Evolutionary conservation across 2,329 filamentous ascomycete genomes (phyloP).

Genomic region (Colletotrichum caudatum): DNA sequence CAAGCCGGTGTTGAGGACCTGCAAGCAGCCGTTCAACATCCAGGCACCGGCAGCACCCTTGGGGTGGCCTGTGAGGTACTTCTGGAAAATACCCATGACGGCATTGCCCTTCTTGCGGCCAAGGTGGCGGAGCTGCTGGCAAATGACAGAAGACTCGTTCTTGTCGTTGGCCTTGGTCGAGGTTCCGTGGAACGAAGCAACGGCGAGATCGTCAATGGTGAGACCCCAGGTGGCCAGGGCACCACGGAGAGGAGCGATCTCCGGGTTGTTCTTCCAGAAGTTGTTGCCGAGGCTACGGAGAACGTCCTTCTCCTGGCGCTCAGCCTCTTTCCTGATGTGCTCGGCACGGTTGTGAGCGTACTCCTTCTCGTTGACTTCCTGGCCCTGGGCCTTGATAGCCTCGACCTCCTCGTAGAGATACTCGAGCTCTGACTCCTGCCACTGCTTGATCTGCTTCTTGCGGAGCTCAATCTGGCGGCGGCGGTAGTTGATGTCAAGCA

Average conservation of each 20-base stretch:
- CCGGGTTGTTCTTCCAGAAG: slow-evolving; percentile 97
- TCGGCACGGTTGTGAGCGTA: slow-evolving; percentile 86
- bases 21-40: slow-evolving; percentile 99
- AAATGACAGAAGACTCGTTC: slow-evolving; percentile 98
- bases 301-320: slow-evolving; percentile 92
- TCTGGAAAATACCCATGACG: slow-evolving; percentile 97
- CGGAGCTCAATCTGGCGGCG: slow-evolving; percentile 94
- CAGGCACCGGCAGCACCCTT: slow-evolving; percentile 99
- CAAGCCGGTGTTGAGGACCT: slow-evolving; percentile 92
- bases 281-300: slow-evolving; percentile 94
- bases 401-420: slow-evolving; percentile 93
- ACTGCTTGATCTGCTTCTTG: slow-evolving; percentile 93
- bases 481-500: slow-evolving; percentile 97
- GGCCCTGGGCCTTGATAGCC: slow-evolving; percentile 85
- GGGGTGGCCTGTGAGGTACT: slow-evolving; percentile 97
- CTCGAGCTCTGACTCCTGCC: slow-evolving; percentile 94
- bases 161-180: slow-evolving; percentile 99
- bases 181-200: slow-evolving; percentile 98
- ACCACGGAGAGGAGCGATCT: slow-evolving; percentile 94
- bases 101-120: slow-evolving; percentile 97
- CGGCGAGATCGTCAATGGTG: slow-evolving; percentile 93
- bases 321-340: slow-evolving; percentile 88
- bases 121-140: slow-evolving; percentile 94
- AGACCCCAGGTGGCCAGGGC: slow-evolving; percentile 98
- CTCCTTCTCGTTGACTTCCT: slow-evolving; percentile 81